A percentile compares a stretch with the other conserved stretches of the same genome.
Evolutionary conservation across 192 early-diverging fungal genomes (phyloP).

Genomic region (Backusella liffmaniae): DNA sequence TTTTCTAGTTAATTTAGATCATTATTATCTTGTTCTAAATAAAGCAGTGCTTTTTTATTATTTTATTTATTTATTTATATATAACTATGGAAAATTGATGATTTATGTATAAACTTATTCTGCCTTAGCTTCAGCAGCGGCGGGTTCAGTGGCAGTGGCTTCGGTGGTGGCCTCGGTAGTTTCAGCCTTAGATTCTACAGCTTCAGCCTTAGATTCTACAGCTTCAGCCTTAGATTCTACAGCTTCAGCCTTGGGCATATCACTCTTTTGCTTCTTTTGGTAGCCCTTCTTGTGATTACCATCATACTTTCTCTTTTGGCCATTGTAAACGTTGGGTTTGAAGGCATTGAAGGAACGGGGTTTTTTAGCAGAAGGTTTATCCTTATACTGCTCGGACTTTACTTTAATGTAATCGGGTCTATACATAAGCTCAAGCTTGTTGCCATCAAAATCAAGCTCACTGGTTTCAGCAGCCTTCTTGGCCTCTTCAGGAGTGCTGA

Average conservation of each 20-base stretch:
- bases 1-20: background rate
- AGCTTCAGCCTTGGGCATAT: background rate
- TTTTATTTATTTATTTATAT: background rate
- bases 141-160: background rate
- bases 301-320: conserved; percentile 8
- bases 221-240: no score
- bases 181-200: background rate
- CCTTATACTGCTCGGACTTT: conserved; percentile 27
- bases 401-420: conserved; percentile 16
- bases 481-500: conserved; percentile 44
- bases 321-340: background rate
- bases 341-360: conserved; percentile 28
- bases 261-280: background rate
- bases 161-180: background rate
- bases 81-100: background rate
- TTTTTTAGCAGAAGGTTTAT: background rate
- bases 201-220: background rate
- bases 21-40: background rate
- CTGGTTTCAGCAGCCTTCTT: conserved; percentile 42
- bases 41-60: background rate
- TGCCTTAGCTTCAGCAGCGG: background rate
- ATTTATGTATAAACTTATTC: conserved; percentile 10
- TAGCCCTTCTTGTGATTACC: background rate
- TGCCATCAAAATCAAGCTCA: conserved; percentile 42
- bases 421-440: conserved; percentile 33